Conservation (phyloP, 371 early-diverging fungal species). For the Mucor mucedo region DNA sequence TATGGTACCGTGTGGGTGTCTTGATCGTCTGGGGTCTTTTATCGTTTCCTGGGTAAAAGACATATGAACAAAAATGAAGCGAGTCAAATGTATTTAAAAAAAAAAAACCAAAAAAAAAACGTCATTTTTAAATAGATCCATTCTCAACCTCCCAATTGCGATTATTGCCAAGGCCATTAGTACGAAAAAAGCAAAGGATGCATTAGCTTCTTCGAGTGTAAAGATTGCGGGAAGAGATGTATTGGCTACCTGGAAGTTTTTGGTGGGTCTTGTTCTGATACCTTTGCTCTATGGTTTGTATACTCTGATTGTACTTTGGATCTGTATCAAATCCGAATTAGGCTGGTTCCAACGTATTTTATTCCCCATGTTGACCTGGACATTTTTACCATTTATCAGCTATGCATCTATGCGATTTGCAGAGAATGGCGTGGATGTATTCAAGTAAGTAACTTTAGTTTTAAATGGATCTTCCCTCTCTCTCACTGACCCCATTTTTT, state of each 20-base stretch:
- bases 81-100: no score
- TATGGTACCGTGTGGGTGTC: constrained; percentile 69
- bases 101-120: no score
- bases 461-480: no score
- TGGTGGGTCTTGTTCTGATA: constrained; percentile 81
- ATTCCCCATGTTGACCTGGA: constrained; percentile 62
- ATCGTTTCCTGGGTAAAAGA: constrained; percentile 84
- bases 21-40: constrained; percentile 73
- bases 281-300: constrained; percentile 82
- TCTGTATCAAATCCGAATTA: constrained; percentile 46
- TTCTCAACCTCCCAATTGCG: constrained; percentile 82
- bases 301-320: constrained; percentile 57
- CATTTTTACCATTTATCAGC: constrained; percentile 73
- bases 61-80: neutral
- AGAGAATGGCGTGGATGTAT: constrained; percentile 89
- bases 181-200: constrained; percentile 85
- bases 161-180: constrained; percentile 75
- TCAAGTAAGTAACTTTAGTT: constrained; percentile 50
- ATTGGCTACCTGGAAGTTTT: constrained; percentile 94
- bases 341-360: constrained; percentile 35
- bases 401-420: constrained; percentile 85
- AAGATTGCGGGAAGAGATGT: constrained; percentile 95
- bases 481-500: no score
- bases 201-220: constrained; percentile 86
- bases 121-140: constrained; percentile 45